These are phyloP conservation scores for Sporothrix sp. DNA, from an alignment of 2,329 filamentous ascomycete species.

Conservation along the genomic window DNA sequence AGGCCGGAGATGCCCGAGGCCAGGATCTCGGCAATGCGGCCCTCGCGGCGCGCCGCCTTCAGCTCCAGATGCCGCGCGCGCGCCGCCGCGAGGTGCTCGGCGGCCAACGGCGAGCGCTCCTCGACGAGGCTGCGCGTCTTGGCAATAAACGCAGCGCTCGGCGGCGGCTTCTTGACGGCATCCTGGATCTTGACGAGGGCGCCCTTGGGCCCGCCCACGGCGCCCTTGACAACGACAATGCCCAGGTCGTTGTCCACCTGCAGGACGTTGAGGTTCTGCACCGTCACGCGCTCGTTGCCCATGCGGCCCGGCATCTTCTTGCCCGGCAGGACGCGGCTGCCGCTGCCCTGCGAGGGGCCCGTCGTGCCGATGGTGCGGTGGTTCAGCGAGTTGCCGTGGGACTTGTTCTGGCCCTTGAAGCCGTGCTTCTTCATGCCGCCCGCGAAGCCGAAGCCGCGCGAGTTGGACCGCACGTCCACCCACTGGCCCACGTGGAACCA, in stretches of 20 bases:
- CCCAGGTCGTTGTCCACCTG: slow-evolving; percentile 81
- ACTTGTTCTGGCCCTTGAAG: slow-evolving; percentile 78
- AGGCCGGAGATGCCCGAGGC: slow-evolving; percentile 7
- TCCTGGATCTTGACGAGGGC: slow-evolving; percentile 79
- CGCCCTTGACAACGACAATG: slow-evolving; percentile 77
- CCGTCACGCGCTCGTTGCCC: slow-evolving; percentile 79
- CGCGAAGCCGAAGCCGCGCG: slow-evolving; percentile 83
- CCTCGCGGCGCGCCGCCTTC: slow-evolving; percentile 39
- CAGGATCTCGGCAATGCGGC: slow-evolving; percentile 29
- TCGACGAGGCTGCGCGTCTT: slow-evolving; percentile 34
- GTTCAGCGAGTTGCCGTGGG: slow-evolving; percentile 90
- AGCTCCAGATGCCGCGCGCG: slow-evolving; percentile 42
- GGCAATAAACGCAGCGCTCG: slow-evolving; percentile 39
- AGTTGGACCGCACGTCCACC: slow-evolving; percentile 72
- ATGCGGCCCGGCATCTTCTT: slow-evolving; percentile 98
- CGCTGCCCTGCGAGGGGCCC: slow-evolving; percentile 82
- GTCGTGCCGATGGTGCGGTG: slow-evolving; percentile 87
- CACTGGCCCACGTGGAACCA: slow-evolving; percentile 89
- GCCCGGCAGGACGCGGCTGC: slow-evolving; percentile 83
- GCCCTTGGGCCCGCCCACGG: slow-evolving; percentile 80
- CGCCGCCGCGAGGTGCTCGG: slow-evolving; percentile 38
- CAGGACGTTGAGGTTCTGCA: slow-evolving; percentile 84
- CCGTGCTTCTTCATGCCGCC: slow-evolving; percentile 98
- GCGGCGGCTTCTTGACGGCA: slow-evolving; percentile 69
- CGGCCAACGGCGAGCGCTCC: slow-evolving; percentile 39